These are phyloP conservation scores for Naganishia antarctica DNA, from an alignment of 768 basidiomycete genomes.

Conservation along the genomic window DNA sequence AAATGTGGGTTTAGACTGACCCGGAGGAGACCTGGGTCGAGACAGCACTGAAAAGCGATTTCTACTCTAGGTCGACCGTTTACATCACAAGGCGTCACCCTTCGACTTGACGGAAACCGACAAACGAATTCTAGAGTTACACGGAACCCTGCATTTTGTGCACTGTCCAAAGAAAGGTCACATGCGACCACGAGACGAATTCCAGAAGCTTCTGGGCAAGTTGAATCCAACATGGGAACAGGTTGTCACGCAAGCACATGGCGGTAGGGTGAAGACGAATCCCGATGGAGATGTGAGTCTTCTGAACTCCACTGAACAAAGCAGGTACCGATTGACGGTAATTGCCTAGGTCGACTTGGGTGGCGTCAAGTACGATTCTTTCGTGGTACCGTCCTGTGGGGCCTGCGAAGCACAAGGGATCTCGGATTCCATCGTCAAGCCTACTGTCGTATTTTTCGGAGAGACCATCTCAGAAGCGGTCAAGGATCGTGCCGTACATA, in stretches of 20 bases:
- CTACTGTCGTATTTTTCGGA: constrained; percentile 81
- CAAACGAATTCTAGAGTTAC: constrained; percentile 68
- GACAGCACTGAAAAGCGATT: too few species aligned
- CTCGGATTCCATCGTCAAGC: constrained; percentile 62
- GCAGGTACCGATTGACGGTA: not conserved
- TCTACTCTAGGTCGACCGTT: constrained; percentile 68
- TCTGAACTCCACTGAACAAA: too few species aligned
- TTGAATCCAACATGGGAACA: constrained; percentile 74
- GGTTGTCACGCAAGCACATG: constrained; percentile 61
- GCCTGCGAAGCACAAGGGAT: constrained; percentile 61
- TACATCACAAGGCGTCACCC: constrained; percentile 70
- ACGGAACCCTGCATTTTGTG: constrained; percentile 82
- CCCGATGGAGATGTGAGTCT: constrained; percentile 82
- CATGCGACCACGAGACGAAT: constrained; percentile 60
- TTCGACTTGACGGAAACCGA: constrained; percentile 52
- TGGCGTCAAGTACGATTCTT: constrained; percentile 69
- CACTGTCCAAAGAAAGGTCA: constrained; percentile 69
- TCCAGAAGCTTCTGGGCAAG: constrained; percentile 67
- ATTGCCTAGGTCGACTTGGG: constrained; percentile 66
- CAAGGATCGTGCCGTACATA: constrained; percentile 64
- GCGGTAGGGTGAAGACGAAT: constrained; percentile 62
- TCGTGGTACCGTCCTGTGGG: constrained; percentile 73
- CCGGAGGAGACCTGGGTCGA: too few species aligned
- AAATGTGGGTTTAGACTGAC: constrained; percentile 36
- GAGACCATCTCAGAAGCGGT: constrained; percentile 69